Base-by-base conservation (phyloP, 495 filamentous ascomycete genomes). In the Neurospora sp. region DNA sequence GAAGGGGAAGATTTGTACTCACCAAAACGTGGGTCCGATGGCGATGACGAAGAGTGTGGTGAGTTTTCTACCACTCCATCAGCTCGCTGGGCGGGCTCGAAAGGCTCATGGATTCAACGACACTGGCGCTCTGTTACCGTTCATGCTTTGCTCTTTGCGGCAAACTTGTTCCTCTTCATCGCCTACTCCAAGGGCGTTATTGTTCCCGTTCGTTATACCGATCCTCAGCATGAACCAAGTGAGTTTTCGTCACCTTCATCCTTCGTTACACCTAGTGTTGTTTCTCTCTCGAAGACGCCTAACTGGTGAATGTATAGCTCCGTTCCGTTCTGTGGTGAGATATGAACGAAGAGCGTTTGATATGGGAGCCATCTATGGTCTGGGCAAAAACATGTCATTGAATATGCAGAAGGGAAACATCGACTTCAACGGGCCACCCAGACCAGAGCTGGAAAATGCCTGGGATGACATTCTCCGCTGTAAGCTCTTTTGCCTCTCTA, bases 51-150 rank as follows among this genome's bases (percentile, higher is more conserved):
- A 14, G 53, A 61, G 27, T 61, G 12, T 61, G 27, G 53, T 35
- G 27, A 61, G 12, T 18, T 18, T 18, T 35, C 53, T 18, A 31
- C 53, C 53, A 35, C 53, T 61, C 14, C 53, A 61, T 61, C 53
- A 61, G 53, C 53, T 4, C 27, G 53, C 53, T 61, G 53, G 53
- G 53, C 27, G 6, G 53, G 6, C 6, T 35, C 53, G 27, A 61
- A 61, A 18, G 27, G 1, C 53, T 61, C 53, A 18, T 61, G 53
- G 53, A 35, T 61, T 18, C 53, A 61, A 31, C 53, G 3, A 31
- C 27, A 44, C 39, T 72, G 71, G 71, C 71, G 71, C 71, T 37
- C 71, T 11, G 40, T 69, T 38, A 68, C 71, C 3, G 31, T 72
- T 11, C 71, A 69, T 31, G 59, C 3, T 8, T 27, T 72, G 10